These are phyloP conservation scores for Sporothrix mexicana DNA, from an alignment of 2,329 filamentous ascomycete genomes.

Conservation along the genomic window DNA sequence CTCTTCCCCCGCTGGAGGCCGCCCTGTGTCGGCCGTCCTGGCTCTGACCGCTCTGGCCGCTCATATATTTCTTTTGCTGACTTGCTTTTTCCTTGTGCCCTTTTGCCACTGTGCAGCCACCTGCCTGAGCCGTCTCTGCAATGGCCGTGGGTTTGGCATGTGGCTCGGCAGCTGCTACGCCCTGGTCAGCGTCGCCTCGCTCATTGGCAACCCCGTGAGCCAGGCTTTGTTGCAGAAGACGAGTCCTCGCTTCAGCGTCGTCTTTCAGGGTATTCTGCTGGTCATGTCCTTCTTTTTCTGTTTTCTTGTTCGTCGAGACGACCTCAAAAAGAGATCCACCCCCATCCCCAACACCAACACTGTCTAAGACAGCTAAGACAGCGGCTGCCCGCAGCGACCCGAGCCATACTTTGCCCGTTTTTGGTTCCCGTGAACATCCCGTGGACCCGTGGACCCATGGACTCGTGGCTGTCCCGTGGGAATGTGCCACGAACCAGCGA, in stretches of 20 bases:
- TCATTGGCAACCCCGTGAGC: conserved; percentile 40
- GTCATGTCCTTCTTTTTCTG: conserved; percentile 39
- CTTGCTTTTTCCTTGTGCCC: not conserved
- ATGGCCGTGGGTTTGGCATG: conserved; percentile 40
- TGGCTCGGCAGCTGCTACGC: conserved; percentile 44
- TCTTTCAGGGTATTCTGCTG: conserved; percentile 40
- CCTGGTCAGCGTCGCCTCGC: conserved; percentile 41
- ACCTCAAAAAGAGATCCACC: not conserved
- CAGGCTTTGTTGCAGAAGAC: conserved; percentile 38
- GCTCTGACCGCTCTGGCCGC: not conserved
- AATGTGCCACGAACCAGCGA: too few species aligned
- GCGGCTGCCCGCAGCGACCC: not conserved
- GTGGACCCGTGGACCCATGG: too few species aligned
- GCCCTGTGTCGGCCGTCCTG: not conserved
- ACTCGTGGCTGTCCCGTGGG: too few species aligned
- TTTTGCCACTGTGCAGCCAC: conserved; percentile 35
- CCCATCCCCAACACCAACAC: not conserved
- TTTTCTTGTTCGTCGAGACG: conserved; percentile 33
- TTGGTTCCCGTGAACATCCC: not conserved
- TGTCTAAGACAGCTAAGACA: not conserved
- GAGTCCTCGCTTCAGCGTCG: conserved; percentile 37
- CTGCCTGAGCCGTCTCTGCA: conserved; percentile 42
- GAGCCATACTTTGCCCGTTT: not conserved
- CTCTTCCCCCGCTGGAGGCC: conserved; percentile 1
- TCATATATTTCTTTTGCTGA: not conserved